Base-by-base conservation (phyloP, 1,139 yeast genomes). In the Candida sp. region DNA sequence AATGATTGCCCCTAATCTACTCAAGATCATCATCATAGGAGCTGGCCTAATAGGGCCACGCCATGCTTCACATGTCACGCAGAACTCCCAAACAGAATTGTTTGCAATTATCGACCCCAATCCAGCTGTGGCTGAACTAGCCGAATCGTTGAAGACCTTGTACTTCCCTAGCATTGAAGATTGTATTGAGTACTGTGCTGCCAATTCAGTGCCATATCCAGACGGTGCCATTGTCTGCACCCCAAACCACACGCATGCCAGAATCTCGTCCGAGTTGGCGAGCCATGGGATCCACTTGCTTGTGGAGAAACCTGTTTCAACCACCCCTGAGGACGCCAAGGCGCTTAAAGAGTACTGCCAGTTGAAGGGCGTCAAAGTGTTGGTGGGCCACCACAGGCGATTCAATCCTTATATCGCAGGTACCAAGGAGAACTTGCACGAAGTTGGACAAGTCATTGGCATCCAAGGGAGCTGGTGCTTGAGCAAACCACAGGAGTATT, bases 31-130 rank as follows among this genome's bases (percentile, higher is more conserved):
- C 2, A 66, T 70, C 4, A 63, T 70, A 6, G 79, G 79, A 3
- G 77, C 77, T 3, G 80, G 80, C 0, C 61, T 74, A 17, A 73
- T 75, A 30, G 79, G 80, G 0, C 79, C 79, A 5, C 65, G 80
- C 43, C 80, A 75, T 57, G 77, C 77, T 9, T 54, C 59, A 40
- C 78, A 74, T 53, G 66, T 75, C 25, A 47, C 51, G 9, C 44
- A 49, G 7, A 66, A 52, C 58, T 63, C 60, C 42, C 63, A 58
- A 5, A 65, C 76, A 11, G 62, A 62, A 22, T 59, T 75, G 8
- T 68, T 72, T 55, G 80, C 67, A 9, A 65, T 75, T 1, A 61
- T 75, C 7, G 80, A 75, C 51, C 75, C 75, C 5, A 62, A 66
- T 26, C 66, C 70, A 1, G 56, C 56, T 31, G 61, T 67, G 4